These are phyloP conservation scores for Lotmaria passim DNA, from an alignment of 208 protist species.

Conservation along the genomic window DNA sequence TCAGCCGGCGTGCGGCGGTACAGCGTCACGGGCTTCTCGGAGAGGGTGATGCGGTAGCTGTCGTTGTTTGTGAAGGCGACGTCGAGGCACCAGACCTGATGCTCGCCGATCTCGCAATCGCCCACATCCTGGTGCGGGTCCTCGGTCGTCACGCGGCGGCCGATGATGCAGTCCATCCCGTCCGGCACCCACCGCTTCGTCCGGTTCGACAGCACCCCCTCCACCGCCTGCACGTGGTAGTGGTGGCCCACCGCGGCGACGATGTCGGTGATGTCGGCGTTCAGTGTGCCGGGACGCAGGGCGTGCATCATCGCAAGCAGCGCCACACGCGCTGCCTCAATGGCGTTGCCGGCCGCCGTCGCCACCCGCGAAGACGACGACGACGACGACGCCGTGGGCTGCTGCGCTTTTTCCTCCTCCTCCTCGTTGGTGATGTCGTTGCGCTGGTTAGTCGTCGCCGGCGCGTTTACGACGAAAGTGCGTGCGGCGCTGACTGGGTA, in stretches of 20 bases:
- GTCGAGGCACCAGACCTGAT: constrained; percentile 91
- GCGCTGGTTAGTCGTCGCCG: not conserved
- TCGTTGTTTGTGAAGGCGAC: constrained; percentile 85
- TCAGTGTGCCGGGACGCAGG: constrained; percentile 76
- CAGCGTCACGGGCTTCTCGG: constrained; percentile 56
- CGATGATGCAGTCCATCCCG: constrained; percentile 96
- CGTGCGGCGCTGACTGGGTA: constrained; percentile 95
- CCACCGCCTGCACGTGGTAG: constrained; percentile 92
- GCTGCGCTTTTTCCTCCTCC: constrained; percentile 1
- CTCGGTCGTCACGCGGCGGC: constrained; percentile 66
- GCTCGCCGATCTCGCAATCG: constrained; percentile 69
- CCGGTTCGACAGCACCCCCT: constrained; percentile 98
- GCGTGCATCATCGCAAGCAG: constrained; percentile 87
- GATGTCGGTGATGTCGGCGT: constrained; percentile 93
- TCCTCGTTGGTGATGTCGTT: constrained; percentile 8
- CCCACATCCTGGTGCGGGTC: constrained; percentile 93
- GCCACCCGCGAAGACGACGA: constrained; percentile 21
- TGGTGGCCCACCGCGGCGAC: constrained; percentile 91
- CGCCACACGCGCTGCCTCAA: constrained; percentile 95
- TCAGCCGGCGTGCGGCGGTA: constrained; percentile 74
- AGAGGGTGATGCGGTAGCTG: constrained; percentile 45
- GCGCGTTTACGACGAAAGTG: constrained; percentile 84
- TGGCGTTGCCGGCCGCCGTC: constrained; percentile 83
- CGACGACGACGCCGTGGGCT: not conserved
- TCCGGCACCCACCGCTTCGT: constrained; percentile 97